A percentile compares a stretch with the other conserved stretches of the same genome.
These are phyloP conservation scores for Pythium aquatile DNA, from an alignment of 352 stramenopile species.

Conservation along the genomic window DNA sequence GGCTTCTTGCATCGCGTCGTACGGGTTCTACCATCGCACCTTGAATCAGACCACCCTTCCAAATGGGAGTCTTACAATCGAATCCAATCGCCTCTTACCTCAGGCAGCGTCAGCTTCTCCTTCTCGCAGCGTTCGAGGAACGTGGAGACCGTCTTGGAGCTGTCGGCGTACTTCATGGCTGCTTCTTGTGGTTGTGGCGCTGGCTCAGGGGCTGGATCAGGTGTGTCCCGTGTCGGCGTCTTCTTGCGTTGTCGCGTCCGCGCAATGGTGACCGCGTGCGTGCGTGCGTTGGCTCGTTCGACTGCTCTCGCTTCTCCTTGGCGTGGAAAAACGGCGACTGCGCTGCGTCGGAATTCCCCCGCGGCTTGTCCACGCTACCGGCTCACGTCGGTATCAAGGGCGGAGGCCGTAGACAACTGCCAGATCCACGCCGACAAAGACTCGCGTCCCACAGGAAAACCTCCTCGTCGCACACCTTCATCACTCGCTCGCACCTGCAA, in stretches of 20 bases:
- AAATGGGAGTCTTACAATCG: too few species aligned
- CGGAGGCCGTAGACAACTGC: constrained; percentile 14
- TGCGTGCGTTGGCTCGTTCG: neutral
- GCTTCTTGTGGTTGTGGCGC: neutral
- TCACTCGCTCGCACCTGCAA: neutral
- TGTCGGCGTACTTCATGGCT: constrained; percentile 31
- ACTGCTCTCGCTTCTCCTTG: constrained; percentile 9
- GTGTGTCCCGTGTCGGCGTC: neutral
- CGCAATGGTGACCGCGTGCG: constrained; percentile 17
- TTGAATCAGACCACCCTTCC: neutral
- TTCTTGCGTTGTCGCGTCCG: constrained; percentile 17
- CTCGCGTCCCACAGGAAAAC: constrained; percentile 13
- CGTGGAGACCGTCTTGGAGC: constrained; percentile 23
- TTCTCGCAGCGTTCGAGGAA: constrained; percentile 45
- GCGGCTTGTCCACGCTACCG: constrained; percentile 9
- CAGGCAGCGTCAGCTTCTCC: constrained; percentile 34
- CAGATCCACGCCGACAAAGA: neutral
- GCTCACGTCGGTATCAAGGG: neutral
- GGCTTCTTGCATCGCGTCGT: constrained; percentile 37
- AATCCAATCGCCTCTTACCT: constrained; percentile 25
- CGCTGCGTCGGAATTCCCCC: neutral
- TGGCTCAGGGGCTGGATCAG: neutral
- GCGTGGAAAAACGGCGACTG: constrained; percentile 20
- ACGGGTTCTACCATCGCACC: constrained; percentile 31
- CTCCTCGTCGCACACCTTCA: neutral